Evolutionary conservation across 1,139 yeast genomes (phyloP).

Genomic region (Magnusiomyces fungicola): DNA sequence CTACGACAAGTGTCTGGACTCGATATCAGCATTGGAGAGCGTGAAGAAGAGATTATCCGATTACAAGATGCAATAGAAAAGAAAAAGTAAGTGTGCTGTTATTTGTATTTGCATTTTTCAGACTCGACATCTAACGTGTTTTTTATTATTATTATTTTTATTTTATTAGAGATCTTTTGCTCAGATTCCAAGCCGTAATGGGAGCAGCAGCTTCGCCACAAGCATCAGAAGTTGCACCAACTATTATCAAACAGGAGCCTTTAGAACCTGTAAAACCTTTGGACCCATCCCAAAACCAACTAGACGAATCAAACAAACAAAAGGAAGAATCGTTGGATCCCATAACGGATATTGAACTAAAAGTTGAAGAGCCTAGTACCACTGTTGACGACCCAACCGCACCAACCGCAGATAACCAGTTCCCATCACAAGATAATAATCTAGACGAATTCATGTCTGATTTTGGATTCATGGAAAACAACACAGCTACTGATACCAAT

Average conservation of each 20-base stretch:
- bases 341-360: background rate
- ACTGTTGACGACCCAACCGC: background rate
- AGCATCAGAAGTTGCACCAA: background rate
- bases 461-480: background rate
- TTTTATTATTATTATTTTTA: background rate
- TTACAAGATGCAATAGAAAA: conserved; percentile 11
- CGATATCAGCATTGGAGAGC: conserved; percentile 12
- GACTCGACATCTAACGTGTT: background rate
- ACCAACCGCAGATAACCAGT: background rate
- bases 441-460: background rate
- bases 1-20: conserved; percentile 6
- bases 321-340: conserved; percentile 2
- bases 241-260: background rate
- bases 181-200: conserved; percentile 24
- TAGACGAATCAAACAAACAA: background rate
- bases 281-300: too few species aligned
- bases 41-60: conserved; percentile 10
- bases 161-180: conserved; percentile 17
- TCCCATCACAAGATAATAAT: background rate
- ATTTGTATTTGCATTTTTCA: background rate
- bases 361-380: background rate
- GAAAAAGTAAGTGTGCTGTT: conserved; percentile 14
- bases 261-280: too few species aligned
- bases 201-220: conserved; percentile 17
- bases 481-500: background rate